These are phyloP conservation scores for Dendrothele bispora DNA, from an alignment of 768 basidiomycete species.

Conservation along the genomic window DNA sequence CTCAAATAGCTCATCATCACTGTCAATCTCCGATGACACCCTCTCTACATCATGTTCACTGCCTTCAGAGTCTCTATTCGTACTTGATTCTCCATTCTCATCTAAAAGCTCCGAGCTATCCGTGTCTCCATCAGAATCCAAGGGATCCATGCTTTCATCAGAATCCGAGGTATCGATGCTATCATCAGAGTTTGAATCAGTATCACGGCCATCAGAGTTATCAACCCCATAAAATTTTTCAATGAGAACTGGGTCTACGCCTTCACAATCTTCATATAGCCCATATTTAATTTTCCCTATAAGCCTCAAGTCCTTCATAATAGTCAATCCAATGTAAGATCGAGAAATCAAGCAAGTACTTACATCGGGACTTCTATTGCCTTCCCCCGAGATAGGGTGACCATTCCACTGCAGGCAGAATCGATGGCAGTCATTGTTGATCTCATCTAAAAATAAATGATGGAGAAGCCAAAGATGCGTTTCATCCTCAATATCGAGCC, in stretches of 20 bases:
- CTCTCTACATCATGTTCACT: too few species aligned
- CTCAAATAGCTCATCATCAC: not conserved
- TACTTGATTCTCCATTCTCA: too few species aligned
- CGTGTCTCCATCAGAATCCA: too few species aligned
- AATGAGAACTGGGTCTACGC: not conserved
- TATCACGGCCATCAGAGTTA: not conserved
- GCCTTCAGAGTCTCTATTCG: too few species aligned
- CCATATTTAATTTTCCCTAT: slow-evolving; percentile 6
- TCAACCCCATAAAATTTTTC: slow-evolving; percentile 7
- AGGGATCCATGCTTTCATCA: too few species aligned
- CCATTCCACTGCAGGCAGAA: slow-evolving; percentile 40
- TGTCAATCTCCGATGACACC: too few species aligned
- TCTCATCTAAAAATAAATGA: slow-evolving; percentile 32
- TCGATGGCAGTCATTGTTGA: slow-evolving; percentile 34
- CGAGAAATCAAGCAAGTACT: not conserved
- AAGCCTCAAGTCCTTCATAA: slow-evolving; percentile 6
- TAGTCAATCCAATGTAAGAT: not conserved
- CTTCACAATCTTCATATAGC: slow-evolving; percentile 8
- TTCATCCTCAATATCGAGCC: slow-evolving; percentile 26
- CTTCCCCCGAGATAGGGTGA: slow-evolving; percentile 30
- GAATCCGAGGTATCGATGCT: too few species aligned
- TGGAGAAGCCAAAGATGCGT: slow-evolving; percentile 46
- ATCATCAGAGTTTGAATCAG: not conserved
- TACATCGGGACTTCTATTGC: slow-evolving; percentile 22
- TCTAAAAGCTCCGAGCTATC: too few species aligned